Percentiles rank a stretch among this genome's conserved stretches.
phyloP scores from a whole-genome alignment of 129 eudicot genomes.

The Flaveria bidentis region DNA sequence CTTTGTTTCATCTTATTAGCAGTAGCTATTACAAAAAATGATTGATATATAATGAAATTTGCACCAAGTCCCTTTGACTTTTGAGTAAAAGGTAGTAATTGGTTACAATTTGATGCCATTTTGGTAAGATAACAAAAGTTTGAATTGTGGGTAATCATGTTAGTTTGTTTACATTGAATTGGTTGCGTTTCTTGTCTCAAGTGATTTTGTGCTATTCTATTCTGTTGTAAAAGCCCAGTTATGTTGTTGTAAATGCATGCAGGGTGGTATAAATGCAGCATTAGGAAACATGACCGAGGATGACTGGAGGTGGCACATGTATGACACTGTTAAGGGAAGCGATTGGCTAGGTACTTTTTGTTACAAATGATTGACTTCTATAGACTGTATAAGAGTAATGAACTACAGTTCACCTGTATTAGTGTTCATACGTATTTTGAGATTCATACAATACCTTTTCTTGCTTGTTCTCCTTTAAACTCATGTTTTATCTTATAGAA shows the following conservation, averaged over 20 bases:
- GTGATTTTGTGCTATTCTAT: background rate
- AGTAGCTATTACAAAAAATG: conserved; percentile 2
- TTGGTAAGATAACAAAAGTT: conserved; percentile 15
- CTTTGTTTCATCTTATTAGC: background rate
- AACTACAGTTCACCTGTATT: conserved; percentile 1
- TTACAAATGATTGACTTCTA: conserved; percentile 6
- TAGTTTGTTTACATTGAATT: conserved; percentile 5
- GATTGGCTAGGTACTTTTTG: conserved; percentile 78
- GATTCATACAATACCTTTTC: background rate
- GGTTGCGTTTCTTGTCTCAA: conserved; percentile 14
- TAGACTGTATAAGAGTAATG: conserved; percentile 2
- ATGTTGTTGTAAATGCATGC: conserved; percentile 25
- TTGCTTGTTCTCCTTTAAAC: background rate
- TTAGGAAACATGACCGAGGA: conserved; percentile 91
- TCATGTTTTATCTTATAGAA: conserved; percentile 8
- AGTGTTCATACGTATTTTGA: conserved; percentile 10
- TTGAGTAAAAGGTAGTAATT: background rate
- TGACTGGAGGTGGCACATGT: conserved; percentile 99
- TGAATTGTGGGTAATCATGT: background rate
- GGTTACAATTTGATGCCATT: background rate
- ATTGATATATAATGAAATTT: conserved; percentile 12
- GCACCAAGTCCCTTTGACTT: too few species aligned
- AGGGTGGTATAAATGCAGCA: conserved; percentile 99
- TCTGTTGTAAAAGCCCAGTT: conserved; percentile 4
- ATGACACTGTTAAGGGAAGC: conserved; percentile 97